These are phyloP conservation scores for Mortierella hygrophila DNA, from an alignment of 192 early-diverging fungal genomes.

Conservation along the genomic window DNA sequence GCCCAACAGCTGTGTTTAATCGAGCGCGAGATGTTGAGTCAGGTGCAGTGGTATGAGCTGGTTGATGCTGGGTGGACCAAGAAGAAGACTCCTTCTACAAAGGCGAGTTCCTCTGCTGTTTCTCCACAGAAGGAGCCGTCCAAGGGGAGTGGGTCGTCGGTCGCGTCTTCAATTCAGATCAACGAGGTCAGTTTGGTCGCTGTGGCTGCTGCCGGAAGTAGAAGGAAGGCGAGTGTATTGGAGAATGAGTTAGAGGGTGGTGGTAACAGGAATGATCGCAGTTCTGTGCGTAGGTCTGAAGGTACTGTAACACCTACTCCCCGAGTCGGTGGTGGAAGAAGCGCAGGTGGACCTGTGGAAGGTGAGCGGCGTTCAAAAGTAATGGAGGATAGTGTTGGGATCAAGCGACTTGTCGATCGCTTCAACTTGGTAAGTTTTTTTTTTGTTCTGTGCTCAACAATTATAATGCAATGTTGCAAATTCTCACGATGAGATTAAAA, in stretches of 20 bases:
- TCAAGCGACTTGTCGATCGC: conserved; percentile 35
- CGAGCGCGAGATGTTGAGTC: conserved; percentile 62
- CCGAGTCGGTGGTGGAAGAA: background rate
- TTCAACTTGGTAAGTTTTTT: conserved; percentile 44
- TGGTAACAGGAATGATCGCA: background rate
- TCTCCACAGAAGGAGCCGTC: background rate
- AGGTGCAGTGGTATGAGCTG: conserved; percentile 67
- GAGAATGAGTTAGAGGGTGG: background rate
- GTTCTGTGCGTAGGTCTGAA: background rate
- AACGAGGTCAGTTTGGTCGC: background rate
- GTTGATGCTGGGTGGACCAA: conserved; percentile 66
- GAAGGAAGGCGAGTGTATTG: too few relatives aligned
- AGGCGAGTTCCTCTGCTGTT: background rate
- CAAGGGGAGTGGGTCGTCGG: background rate
- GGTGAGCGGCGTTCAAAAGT: background rate
- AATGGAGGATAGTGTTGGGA: conserved; percentile 14
- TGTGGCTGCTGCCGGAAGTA: background rate
- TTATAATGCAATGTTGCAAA: too few relatives aligned
- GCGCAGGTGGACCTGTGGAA: background rate
- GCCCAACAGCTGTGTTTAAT: conserved; percentile 71
- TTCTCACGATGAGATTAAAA: too few relatives aligned
- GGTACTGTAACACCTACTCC: background rate
- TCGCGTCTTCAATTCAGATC: background rate
- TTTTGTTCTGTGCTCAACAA: too few relatives aligned
- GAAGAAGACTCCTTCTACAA: conserved; percentile 19